Conservation (phyloP, 345 rosid species). For the Kandelia obovata region DNA sequence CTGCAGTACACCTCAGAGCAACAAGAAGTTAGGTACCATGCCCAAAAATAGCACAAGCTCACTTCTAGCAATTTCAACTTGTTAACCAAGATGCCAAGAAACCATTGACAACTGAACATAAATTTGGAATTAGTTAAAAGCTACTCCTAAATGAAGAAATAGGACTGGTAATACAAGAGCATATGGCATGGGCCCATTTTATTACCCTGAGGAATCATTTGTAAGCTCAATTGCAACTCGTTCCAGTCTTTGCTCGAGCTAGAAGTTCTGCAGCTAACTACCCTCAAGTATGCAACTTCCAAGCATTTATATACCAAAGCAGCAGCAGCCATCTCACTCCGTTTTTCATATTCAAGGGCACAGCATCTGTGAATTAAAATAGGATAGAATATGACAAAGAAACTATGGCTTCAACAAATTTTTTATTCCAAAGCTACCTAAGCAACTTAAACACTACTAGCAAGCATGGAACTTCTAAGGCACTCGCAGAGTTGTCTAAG, state of each 20-base stretch:
- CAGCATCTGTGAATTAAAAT: constrained; percentile 45
- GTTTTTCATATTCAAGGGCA: constrained; percentile 63
- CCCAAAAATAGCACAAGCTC: background rate
- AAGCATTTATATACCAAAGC: constrained; percentile 82
- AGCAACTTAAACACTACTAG: background rate
- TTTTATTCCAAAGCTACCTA: background rate
- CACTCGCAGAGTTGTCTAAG: background rate
- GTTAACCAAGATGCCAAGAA: background rate
- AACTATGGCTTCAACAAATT: background rate
- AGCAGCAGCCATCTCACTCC: constrained; percentile 65
- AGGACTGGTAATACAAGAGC: background rate
- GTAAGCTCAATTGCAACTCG: constrained; percentile 51
- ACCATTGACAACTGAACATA: background rate
- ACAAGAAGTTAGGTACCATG: background rate
- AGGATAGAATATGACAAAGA: constrained; percentile 3
- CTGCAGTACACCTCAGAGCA: background rate
- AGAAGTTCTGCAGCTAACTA: constrained; percentile 46
- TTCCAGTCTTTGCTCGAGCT: constrained; percentile 41
- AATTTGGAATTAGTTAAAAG: too few relatives aligned
- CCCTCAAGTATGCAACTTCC: constrained; percentile 73
- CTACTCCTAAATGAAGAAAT: background rate
- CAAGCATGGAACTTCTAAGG: background rate
- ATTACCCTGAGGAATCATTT: constrained; percentile 57
- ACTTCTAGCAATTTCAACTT: background rate
- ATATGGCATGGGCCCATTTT: constrained; percentile 8